Percentiles rank a stretch among this genome's conserved stretches.
Evolutionary conservation across 1,284 basidiomycete genomes (phyloP).

Genomic region (Melampsora abietis-canadensis): DNA sequence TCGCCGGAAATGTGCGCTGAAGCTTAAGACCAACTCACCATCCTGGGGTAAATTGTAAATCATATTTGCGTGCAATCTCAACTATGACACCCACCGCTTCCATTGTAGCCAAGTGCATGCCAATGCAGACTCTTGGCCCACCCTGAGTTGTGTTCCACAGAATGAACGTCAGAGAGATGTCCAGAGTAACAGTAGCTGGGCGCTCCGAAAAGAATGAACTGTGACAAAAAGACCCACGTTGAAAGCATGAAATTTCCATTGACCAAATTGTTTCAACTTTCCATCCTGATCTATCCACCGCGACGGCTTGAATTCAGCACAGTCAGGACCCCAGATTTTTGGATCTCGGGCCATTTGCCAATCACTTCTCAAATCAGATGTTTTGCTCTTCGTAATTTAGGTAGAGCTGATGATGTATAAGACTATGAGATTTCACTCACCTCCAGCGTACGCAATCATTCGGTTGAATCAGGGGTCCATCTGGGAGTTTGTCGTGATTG

Average conservation of each 20-base stretch:
- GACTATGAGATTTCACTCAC: not conserved
- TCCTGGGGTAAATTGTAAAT: conserved; percentile 34
- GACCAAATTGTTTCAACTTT: conserved; percentile 25
- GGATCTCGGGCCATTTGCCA: conserved; percentile 46
- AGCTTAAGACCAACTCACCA: conserved; percentile 11
- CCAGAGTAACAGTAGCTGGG: not conserved
- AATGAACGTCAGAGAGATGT: not conserved
- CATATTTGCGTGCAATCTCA: conserved; percentile 27
- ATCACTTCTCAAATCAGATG: conserved; percentile 36
- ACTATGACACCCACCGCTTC: conserved; percentile 35
- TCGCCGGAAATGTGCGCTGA: not conserved
- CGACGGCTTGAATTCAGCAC: conserved; percentile 44
- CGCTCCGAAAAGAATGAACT: not conserved
- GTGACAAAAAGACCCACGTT: conserved; percentile 23
- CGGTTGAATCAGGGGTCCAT: conserved; percentile 32
- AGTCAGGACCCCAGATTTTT: conserved; percentile 45
- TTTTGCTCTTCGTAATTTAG: not conserved
- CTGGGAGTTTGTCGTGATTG: conserved; percentile 41
- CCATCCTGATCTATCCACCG: conserved; percentile 44
- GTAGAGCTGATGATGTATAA: not conserved
- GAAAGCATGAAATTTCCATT: conserved; percentile 44
- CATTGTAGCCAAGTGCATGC: conserved; percentile 35
- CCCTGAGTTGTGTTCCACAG: not conserved
- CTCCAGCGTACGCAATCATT: conserved; percentile 41
- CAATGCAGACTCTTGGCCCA: conserved; percentile 39